Evolutionary conservation across 1,284 basidiomycete species (phyloP).

Genomic region (Athelia sp.): DNA sequence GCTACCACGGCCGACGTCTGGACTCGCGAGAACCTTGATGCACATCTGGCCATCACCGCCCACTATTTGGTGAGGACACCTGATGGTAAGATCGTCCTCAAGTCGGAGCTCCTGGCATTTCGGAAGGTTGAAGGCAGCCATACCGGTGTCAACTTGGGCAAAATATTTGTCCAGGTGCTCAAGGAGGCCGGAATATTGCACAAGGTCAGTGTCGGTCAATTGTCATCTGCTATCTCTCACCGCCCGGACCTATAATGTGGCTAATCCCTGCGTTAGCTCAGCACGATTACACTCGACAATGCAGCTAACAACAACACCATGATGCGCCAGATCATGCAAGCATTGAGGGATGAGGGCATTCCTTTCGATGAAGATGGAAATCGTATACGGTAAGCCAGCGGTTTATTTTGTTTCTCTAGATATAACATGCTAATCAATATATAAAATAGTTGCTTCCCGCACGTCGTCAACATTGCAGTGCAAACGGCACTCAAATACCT

Average conservation of each 20-base stretch:
- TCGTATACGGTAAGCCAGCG: conserved; percentile 6
- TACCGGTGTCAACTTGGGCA: conserved; percentile 11
- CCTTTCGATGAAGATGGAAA: conserved; percentile 4
- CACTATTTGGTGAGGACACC: conserved; percentile 9
- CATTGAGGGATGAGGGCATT: background rate
- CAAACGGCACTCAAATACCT: conserved; percentile 17
- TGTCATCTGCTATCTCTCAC: background rate
- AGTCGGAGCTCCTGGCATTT: conserved; percentile 11
- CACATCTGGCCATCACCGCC: conserved; percentile 13
- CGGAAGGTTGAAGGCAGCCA: conserved; percentile 9
- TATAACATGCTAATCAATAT: too few relatives aligned
- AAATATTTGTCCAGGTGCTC: conserved; percentile 6
- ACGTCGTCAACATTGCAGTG: conserved; percentile 26
- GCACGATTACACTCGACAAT: conserved; percentile 16
- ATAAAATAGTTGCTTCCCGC: conserved; percentile 25
- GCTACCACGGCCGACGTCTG: conserved; percentile 16
- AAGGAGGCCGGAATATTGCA: conserved; percentile 5
- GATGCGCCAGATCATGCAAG: conserved; percentile 2
- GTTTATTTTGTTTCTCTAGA: background rate
- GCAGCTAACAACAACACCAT: conserved; percentile 13
- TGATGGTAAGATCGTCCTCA: conserved; percentile 4
- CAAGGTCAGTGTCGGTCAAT: conserved; percentile 9
- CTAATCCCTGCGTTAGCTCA: conserved; percentile 4
- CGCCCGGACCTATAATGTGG: background rate
- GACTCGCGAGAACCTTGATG: conserved; percentile 5